These are phyloP conservation scores for Geoglossum cookeanum DNA, from an alignment of 2,329 filamentous ascomycete species.

Conservation along the genomic window DNA sequence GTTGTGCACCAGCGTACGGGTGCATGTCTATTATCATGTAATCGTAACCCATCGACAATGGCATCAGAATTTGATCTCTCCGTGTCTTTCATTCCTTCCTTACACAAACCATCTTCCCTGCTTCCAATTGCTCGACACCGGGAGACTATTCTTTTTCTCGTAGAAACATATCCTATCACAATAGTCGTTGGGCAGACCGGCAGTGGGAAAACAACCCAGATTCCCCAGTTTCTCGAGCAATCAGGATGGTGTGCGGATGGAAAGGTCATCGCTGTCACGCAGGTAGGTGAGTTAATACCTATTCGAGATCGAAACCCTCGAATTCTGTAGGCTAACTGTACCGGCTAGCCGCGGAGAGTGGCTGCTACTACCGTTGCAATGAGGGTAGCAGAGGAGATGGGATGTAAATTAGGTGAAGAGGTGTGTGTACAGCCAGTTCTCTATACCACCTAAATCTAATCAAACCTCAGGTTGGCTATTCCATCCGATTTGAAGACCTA, in stretches of 20 bases:
- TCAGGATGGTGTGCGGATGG: conserved; percentile 78
- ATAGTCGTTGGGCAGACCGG: conserved; percentile 89
- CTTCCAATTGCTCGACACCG: conserved; percentile 76
- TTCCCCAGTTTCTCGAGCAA: conserved; percentile 76
- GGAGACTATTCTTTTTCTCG: conserved; percentile 61
- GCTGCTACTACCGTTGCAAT: conserved; percentile 79
- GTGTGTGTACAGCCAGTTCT: conserved; percentile 5
- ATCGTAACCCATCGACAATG: conserved; percentile 14
- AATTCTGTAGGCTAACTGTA: background rate
- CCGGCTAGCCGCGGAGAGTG: conserved; percentile 57
- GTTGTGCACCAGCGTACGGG: too few relatives aligned
- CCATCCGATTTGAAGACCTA: conserved; percentile 78
- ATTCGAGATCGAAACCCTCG: background rate
- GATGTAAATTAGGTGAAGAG: conserved; percentile 71
- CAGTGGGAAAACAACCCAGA: conserved; percentile 87
- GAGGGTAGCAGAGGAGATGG: conserved; percentile 75
- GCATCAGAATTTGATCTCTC: conserved; percentile 25
- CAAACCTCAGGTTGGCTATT: conserved; percentile 46
- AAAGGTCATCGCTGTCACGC: conserved; percentile 72
- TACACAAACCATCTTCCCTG: conserved; percentile 69
- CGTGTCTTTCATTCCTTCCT: conserved; percentile 46
- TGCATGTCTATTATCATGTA: background rate
- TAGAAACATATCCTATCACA: conserved; percentile 69
- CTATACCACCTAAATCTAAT: background rate
- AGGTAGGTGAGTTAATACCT: conserved; percentile 38